Evolutionary conservation across 805 yeast genomes (phyloP).

Genomic region (Limtongia smithiae): DNA sequence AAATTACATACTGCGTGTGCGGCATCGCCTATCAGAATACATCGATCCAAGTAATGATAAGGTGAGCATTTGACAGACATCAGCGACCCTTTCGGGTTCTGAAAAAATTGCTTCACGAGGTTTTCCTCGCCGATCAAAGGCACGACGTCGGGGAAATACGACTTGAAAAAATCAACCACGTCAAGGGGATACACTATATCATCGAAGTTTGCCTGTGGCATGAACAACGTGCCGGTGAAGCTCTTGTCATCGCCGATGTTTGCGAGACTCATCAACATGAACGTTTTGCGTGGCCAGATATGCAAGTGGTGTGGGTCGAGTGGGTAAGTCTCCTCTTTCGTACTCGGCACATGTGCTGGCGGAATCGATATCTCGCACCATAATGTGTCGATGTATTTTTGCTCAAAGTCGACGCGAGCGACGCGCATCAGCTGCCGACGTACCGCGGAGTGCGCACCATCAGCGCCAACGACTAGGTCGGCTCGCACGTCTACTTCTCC

Average conservation of each 20-base stretch:
- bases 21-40: conserved; percentile 81
- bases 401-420: conserved; percentile 61
- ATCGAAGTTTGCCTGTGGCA: conserved; percentile 68
- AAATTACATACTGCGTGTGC: conserved; percentile 58
- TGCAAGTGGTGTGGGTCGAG: conserved; percentile 76
- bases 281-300: conserved; percentile 86
- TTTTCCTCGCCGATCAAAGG: conserved; percentile 58
- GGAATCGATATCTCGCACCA: conserved; percentile 80
- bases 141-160: conserved; percentile 72
- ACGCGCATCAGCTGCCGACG: conserved; percentile 64
- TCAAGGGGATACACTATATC: conserved; percentile 45
- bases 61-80: conserved; percentile 68
- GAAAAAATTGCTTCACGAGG: conserved; percentile 49
- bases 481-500: conserved; percentile 33
- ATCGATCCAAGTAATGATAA: conserved; percentile 60
- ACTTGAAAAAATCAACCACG: conserved; percentile 52
- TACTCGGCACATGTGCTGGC: conserved; percentile 38
- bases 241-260: conserved; percentile 70
- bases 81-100: conserved; percentile 73
- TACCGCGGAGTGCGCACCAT: conserved; percentile 76
- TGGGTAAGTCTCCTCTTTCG: conserved; percentile 41
- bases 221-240: conserved; percentile 85
- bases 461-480: conserved; percentile 75
- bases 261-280: conserved; percentile 86
- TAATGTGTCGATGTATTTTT: conserved; percentile 78